These are phyloP conservation scores for Debaryomyces hansenii DNA, from an alignment of 805 yeast species.

Conservation along the genomic window DNA sequence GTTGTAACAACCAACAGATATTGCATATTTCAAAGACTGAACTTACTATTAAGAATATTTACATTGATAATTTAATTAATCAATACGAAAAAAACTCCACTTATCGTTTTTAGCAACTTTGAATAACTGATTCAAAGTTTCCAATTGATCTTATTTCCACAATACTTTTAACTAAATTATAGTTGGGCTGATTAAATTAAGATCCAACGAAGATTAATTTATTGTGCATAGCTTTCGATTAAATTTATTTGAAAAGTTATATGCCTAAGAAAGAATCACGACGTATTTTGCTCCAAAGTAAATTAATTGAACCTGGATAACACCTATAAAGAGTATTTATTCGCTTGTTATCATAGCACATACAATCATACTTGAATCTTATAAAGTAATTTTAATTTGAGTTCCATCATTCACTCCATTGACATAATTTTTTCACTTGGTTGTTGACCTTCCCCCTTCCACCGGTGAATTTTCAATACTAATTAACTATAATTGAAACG, in stretches of 20 bases:
- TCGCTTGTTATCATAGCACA: background rate
- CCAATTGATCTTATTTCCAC: no score
- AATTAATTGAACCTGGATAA: slow-evolving; percentile 45
- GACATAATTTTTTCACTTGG: slow-evolving; percentile 28
- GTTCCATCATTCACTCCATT: slow-evolving; percentile 9
- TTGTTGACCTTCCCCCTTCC: slow-evolving; percentile 39
- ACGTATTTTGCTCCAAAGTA: slow-evolving; percentile 29
- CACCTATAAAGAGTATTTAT: slow-evolving; percentile 15
- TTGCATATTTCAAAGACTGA: no score
- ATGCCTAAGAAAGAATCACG: slow-evolving; percentile 49
- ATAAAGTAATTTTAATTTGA: background rate
- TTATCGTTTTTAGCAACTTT: no score
- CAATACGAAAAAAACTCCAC: no score
- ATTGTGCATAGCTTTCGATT: slow-evolving; percentile 4
- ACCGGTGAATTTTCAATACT: slow-evolving; percentile 19
- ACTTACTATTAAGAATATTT: no score
- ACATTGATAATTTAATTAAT: no score
- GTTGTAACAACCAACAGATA: no score
- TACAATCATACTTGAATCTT: background rate
- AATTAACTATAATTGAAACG: slow-evolving; percentile 29
- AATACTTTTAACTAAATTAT: background rate
- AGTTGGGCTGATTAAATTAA: background rate
- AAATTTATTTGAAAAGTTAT: slow-evolving; percentile 17
- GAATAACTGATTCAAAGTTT: no score
- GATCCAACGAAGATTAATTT: background rate